Percentiles rank a stretch among this genome's conserved stretches.
These are phyloP conservation scores for Talaromyces ruber DNA, from an alignment of 495 filamentous ascomycete species.

Conservation along the genomic window DNA sequence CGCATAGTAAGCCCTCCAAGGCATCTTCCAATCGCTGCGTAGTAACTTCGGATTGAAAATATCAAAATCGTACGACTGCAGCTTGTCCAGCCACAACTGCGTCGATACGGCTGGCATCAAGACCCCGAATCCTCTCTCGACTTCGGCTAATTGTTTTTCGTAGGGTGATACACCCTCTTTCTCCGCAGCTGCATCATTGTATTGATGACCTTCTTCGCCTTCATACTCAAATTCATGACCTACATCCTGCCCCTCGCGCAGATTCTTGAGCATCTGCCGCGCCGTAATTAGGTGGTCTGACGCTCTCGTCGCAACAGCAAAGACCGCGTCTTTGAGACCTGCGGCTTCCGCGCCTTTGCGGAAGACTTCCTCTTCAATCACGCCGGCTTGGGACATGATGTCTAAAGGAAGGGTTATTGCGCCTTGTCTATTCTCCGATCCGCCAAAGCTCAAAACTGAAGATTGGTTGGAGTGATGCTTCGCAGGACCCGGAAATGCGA, in stretches of 20 bases:
- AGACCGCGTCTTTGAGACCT: slow-evolving; percentile 82
- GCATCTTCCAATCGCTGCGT: slow-evolving; percentile 74
- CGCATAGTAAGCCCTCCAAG: slow-evolving; percentile 76
- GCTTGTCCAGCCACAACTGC: slow-evolving; percentile 62
- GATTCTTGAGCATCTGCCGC: slow-evolving; percentile 76
- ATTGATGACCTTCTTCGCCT: slow-evolving; percentile 66
- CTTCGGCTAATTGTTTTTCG: slow-evolving; percentile 41
- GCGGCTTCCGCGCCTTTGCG: slow-evolving; percentile 66
- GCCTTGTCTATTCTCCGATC: slow-evolving; percentile 44
- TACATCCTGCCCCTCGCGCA: slow-evolving; percentile 60
- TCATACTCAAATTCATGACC: slow-evolving; percentile 84
- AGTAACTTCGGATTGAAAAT: slow-evolving; percentile 58
- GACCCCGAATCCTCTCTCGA: slow-evolving; percentile 65
- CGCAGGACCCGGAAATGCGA: slow-evolving; percentile 68
- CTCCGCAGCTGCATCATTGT: slow-evolving; percentile 21
- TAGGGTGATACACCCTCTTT: slow-evolving; percentile 17
- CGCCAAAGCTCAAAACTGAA: slow-evolving; percentile 13
- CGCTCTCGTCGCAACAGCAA: slow-evolving; percentile 82
- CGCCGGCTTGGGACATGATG: slow-evolving; percentile 70
- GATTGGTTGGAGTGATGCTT: slow-evolving; percentile 41
- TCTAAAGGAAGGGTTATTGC: slow-evolving; percentile 76
- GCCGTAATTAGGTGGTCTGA: slow-evolving; percentile 94
- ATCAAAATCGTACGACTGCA: slow-evolving; percentile 80
- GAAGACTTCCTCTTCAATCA: slow-evolving; percentile 84
- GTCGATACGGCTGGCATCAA: slow-evolving; percentile 74